Conservation (phyloP, 805 yeast genomes). For the Metschnikowia matae region DNA sequence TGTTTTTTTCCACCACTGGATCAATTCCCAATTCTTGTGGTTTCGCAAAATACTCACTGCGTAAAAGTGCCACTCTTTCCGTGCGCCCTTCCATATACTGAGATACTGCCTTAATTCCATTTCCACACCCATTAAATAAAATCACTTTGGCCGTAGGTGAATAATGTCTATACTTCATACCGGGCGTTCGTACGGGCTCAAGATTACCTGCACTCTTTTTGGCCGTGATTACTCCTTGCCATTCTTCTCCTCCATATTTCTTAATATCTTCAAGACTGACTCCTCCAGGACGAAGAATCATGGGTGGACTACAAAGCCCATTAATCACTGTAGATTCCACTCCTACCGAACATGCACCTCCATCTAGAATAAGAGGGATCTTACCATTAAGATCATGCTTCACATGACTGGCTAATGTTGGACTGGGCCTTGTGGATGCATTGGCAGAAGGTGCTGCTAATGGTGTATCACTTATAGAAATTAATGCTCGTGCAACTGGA, state of each 20-base stretch:
- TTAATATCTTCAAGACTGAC: constrained; percentile 73
- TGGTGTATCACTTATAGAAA: constrained; percentile 79
- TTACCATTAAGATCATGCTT: constrained; percentile 70
- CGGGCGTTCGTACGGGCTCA: constrained; percentile 87
- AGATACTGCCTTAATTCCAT: constrained; percentile 36
- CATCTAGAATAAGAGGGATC: constrained; percentile 84
- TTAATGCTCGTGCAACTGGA: constrained; percentile 86
- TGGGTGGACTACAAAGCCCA: constrained; percentile 81
- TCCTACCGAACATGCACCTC: constrained; percentile 85
- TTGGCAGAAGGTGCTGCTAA: constrained; percentile 98
- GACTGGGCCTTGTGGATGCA: constrained; percentile 92
- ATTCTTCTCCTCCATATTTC: constrained; percentile 57
- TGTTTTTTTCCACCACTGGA: constrained; percentile 26
- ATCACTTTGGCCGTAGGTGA: constrained; percentile 86
- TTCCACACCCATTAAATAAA: constrained; percentile 50
- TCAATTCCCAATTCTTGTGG: constrained; percentile 16
- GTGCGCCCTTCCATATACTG: constrained; percentile 19
- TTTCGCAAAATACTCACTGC: constrained; percentile 34
- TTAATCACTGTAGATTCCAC: constrained; percentile 93
- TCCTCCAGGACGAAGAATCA: constrained; percentile 92
- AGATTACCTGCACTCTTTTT: constrained; percentile 57
- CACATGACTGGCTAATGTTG: constrained; percentile 86
- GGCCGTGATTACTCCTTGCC: constrained; percentile 64
- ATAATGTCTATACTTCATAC: constrained; percentile 96
- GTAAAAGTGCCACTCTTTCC: constrained; percentile 50